Percentiles rank a stretch among this genome's conserved stretches.
These are phyloP conservation scores for Letharia columbiana DNA, from an alignment of 495 filamentous ascomycete genomes.

Conservation along the genomic window DNA sequence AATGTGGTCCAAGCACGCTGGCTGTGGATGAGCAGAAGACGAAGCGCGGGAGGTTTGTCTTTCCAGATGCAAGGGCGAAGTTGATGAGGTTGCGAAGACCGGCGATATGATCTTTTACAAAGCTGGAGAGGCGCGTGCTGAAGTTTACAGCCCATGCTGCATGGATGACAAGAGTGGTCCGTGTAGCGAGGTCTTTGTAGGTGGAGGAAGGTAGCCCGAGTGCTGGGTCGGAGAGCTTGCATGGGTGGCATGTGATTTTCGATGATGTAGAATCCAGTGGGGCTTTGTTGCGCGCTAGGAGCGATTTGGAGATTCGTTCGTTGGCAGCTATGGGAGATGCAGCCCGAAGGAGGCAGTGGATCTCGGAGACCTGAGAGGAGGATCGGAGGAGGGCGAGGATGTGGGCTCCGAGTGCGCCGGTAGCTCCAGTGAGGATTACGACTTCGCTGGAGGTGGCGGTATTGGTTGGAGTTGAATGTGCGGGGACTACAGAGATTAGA, in stretches of 20 bases:
- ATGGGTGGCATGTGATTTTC: constrained; percentile 27
- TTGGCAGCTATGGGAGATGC: constrained; percentile 36
- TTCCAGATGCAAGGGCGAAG: constrained; percentile 38
- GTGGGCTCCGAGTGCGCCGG: constrained; percentile 52
- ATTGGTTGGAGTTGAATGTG: not conserved
- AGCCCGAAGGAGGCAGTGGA: constrained; percentile 54
- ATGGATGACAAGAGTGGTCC: constrained; percentile 48
- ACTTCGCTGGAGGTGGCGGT: constrained; percentile 11
- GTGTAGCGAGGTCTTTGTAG: constrained; percentile 34
- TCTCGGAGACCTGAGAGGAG: constrained; percentile 29
- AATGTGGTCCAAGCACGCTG: constrained; percentile 21
- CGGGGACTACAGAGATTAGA: not conserved
- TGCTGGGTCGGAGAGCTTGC: constrained; percentile 29
- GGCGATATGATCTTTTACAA: constrained; percentile 47
- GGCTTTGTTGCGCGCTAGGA: constrained; percentile 29
- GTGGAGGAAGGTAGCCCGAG: constrained; percentile 38
- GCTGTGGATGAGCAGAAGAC: constrained; percentile 56
- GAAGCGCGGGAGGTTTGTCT: constrained; percentile 32
- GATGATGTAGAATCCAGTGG: constrained; percentile 21
- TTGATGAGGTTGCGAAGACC: constrained; percentile 48
- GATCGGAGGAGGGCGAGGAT: constrained; percentile 40
- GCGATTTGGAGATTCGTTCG: constrained; percentile 40
- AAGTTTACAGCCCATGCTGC: constrained; percentile 70
- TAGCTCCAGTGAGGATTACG: constrained; percentile 49
- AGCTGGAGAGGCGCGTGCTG: constrained; percentile 50